Conservation (phyloP, 2,329 filamentous ascomycete species). For the Paecilomyces variotii region DNA sequence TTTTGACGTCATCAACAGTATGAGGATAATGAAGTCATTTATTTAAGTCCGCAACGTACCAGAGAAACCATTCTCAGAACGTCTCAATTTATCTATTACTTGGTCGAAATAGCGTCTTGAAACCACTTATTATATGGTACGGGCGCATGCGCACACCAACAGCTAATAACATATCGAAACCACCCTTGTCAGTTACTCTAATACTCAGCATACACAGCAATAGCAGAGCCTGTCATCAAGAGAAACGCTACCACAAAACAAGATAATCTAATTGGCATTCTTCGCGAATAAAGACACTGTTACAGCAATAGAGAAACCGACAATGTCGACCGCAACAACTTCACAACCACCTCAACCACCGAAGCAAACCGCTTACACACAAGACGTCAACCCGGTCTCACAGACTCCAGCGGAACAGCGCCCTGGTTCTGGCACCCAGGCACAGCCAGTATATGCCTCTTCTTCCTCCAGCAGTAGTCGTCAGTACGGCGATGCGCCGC, state of each 20-base stretch:
- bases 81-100: not conserved
- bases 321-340: conserved; percentile 3
- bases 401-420: conserved; percentile 15
- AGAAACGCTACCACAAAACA: not conserved
- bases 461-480: conserved; percentile 1
- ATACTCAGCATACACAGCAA: not conserved
- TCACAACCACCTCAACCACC: conserved; percentile 23
- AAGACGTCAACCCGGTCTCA: conserved; percentile 25
- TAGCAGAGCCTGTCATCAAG: not conserved
- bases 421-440: not conserved
- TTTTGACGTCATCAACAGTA: not conserved
- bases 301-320: not conserved
- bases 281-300: no score
- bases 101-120: not conserved
- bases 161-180: not conserved
- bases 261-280: not conserved
- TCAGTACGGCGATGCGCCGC: conserved; percentile 17
- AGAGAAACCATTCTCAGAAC: not conserved
- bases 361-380: conserved; percentile 25
- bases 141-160: not conserved
- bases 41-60: no score
- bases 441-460: not conserved
- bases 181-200: not conserved
- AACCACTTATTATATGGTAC: not conserved
- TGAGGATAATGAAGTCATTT: not conserved